Percentiles rank a stretch among this genome's conserved stretches.
Evolutionary conservation across 1,284 basidiomycete species (phyloP).

Genomic region (Omphalotus olearius): DNA sequence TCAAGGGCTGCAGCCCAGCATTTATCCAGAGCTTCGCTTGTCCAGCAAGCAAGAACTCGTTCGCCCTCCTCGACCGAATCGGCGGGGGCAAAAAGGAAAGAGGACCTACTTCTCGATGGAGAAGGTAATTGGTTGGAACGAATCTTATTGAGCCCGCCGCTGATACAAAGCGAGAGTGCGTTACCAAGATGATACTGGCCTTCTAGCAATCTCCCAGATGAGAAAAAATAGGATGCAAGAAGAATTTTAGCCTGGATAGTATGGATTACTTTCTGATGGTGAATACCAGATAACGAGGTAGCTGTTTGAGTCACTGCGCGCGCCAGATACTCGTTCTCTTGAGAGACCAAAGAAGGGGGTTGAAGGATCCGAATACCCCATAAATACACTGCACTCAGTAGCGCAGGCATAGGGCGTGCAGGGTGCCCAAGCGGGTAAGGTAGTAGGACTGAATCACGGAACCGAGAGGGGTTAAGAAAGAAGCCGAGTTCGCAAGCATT

Average conservation of each 20-base stretch:
- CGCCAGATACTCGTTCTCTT: conserved; percentile 18
- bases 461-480: conserved; percentile 19
- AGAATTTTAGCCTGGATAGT: conserved; percentile 33
- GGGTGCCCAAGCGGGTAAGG: conserved; percentile 12
- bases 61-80: conserved; percentile 30
- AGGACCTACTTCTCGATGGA: background rate
- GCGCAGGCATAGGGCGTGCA: conserved; percentile 21
- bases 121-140: conserved; percentile 1
- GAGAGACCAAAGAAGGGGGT: conserved; percentile 14
- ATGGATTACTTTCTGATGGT: conserved; percentile 22
- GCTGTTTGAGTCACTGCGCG: conserved; percentile 18
- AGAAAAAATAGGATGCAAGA: conserved; percentile 30
- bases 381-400: conserved; percentile 26
- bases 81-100: background rate
- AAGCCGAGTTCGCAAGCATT: conserved; percentile 20
- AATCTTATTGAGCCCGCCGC: conserved; percentile 28
- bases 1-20: conserved; percentile 26
- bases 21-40: conserved; percentile 28
- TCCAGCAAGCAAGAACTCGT: conserved; percentile 33
- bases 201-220: conserved; percentile 28
- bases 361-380: conserved; percentile 21
- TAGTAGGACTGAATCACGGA: conserved; percentile 7
- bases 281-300: conserved; percentile 16
- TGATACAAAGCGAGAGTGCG: conserved; percentile 26
- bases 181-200: conserved; percentile 30